Evolutionary conservation across 2,329 filamentous ascomycete genomes (phyloP).

Genomic region (Diplodia sapinea): DNA sequence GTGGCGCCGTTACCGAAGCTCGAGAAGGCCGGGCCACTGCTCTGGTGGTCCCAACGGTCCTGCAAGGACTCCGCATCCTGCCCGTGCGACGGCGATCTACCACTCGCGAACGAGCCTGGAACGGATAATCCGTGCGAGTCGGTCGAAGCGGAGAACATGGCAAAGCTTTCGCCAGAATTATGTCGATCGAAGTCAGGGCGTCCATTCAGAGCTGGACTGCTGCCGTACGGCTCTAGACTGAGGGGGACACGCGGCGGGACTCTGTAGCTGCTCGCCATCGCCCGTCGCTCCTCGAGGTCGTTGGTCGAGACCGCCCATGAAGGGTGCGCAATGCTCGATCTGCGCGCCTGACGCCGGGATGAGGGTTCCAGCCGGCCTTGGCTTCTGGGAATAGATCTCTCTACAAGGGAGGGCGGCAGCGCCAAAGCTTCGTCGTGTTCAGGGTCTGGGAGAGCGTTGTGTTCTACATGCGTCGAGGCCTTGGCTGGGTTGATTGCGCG

Average conservation of each 20-base stretch:
- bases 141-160: slow-evolving; percentile 68
- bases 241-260: slow-evolving; percentile 57
- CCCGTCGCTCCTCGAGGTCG: slow-evolving; percentile 47
- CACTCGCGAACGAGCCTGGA: slow-evolving; percentile 56
- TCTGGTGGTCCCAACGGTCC: slow-evolving; percentile 40
- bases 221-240: slow-evolving; percentile 54
- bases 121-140: slow-evolving; percentile 61
- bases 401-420: slow-evolving; percentile 41
- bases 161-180: slow-evolving; percentile 66
- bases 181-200: slow-evolving; percentile 54
- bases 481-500: slow-evolving; percentile 46
- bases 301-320: slow-evolving; percentile 38
- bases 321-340: slow-evolving; percentile 20
- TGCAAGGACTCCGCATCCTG: slow-evolving; percentile 39
- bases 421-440: slow-evolving; percentile 46
- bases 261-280: slow-evolving; percentile 54
- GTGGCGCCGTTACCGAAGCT: slow-evolving; percentile 42
- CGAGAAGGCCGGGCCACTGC: slow-evolving; percentile 37
- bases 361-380: slow-evolving; percentile 23
- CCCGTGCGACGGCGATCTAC: slow-evolving; percentile 37
- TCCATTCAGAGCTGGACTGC: slow-evolving; percentile 44
- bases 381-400: slow-evolving; percentile 38
- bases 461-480: slow-evolving; percentile 29
- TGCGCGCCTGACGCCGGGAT: slow-evolving; percentile 19
- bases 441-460: slow-evolving; percentile 42